Conservation (phyloP, 805 yeast genomes). For the Candida sanyiensis region DNA sequence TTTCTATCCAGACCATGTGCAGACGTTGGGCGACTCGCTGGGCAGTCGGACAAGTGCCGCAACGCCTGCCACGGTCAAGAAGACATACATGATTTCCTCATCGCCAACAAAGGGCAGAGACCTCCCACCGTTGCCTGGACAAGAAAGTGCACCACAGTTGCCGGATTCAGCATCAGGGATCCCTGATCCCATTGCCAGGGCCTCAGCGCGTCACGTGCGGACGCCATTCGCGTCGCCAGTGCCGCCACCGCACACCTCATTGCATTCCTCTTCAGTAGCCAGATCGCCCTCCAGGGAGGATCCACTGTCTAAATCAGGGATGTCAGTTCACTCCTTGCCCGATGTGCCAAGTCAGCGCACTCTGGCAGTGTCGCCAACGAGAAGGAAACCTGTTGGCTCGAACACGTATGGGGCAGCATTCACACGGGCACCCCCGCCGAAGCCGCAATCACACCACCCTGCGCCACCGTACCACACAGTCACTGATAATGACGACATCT, state of each 20-base stretch:
- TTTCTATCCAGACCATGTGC: slow-evolving; percentile 52
- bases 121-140: slow-evolving; percentile 27
- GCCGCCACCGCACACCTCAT: too few species aligned
- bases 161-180: too few species aligned
- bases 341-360: slow-evolving; percentile 19
- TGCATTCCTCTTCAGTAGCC: too few species aligned
- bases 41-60: too few species aligned
- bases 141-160: slow-evolving; percentile 21
- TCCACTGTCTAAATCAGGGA: slow-evolving; percentile 4
- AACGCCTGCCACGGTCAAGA: slow-evolving; percentile 3
- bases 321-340: slow-evolving; percentile 20
- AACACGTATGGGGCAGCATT: slow-evolving; percentile 1
- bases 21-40: slow-evolving; percentile 5
- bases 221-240: too few species aligned
- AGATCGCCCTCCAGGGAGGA: too few species aligned
- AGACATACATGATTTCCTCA: background rate
- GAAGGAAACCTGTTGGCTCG: background rate
- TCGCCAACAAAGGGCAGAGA: slow-evolving; percentile 17
- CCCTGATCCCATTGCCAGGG: too few species aligned
- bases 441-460: slow-evolving; percentile 3
- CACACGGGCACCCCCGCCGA: slow-evolving; percentile 4
- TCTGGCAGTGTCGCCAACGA: background rate
- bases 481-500: background rate
- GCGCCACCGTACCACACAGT: slow-evolving; percentile 2
- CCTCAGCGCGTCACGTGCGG: too few species aligned